Evolutionary conservation across 345 rosid species (phyloP).

Genomic region (Anastatica hierochuntica): DNA sequence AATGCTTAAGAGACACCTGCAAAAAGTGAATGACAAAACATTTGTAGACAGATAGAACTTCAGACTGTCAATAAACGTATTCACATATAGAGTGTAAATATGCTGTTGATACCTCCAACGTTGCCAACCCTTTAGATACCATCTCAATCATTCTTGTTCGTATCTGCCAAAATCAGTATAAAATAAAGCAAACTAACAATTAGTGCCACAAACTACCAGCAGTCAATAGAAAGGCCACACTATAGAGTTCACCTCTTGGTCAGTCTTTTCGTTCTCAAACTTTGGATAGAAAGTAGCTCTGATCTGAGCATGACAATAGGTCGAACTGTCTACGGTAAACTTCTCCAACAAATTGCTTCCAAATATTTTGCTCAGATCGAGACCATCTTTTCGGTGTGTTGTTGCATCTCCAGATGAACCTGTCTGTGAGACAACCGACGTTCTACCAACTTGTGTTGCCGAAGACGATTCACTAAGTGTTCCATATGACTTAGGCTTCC

Average conservation of each 20-base stretch:
- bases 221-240: background rate
- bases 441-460: conserved; percentile 20
- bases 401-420: conserved; percentile 19
- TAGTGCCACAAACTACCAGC: background rate
- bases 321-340: conserved; percentile 54
- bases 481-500: conserved; percentile 53
- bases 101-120: conserved; percentile 56
- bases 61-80: background rate
- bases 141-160: conserved; percentile 83
- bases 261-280: conserved; percentile 96
- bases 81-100: background rate
- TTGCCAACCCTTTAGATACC: conserved; percentile 79
- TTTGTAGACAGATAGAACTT: background rate
- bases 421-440: background rate
- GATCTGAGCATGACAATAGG: conserved; percentile 63
- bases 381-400: conserved; percentile 16
- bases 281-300: conserved; percentile 97
- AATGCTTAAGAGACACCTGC: conserved; percentile 92
- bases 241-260: conserved; percentile 61
- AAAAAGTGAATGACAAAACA: conserved; percentile 13
- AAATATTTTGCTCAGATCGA: conserved; percentile 40
- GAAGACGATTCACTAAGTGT: conserved; percentile 36
- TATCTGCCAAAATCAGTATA: conserved; percentile 36
- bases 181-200: background rate
- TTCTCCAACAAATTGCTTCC: conserved; percentile 39